phyloP scores from a whole-genome alignment of 768 basidiomycete genomes.

The Kwoniella mangroviensis region DNA sequence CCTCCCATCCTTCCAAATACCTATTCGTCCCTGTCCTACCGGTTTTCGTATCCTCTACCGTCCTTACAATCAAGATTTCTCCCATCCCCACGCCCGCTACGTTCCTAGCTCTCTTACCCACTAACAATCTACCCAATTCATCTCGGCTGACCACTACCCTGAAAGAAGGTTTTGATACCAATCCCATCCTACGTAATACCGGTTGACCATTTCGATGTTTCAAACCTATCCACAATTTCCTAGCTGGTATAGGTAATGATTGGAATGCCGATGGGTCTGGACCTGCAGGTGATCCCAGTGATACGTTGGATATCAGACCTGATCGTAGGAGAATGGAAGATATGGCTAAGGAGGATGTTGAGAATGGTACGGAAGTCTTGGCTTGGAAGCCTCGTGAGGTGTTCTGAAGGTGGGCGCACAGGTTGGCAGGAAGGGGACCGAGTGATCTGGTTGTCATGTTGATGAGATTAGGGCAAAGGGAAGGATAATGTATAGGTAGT shows the following conservation, averaged over 20 bases:
- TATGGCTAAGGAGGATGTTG: constrained; percentile 86
- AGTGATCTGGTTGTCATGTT: constrained; percentile 23
- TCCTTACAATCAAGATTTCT: constrained; percentile 85
- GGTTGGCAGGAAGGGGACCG: constrained; percentile 66
- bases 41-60: constrained; percentile 70
- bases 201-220: constrained; percentile 92
- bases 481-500: neutral
- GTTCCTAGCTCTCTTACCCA: constrained; percentile 77
- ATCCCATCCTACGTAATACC: constrained; percentile 75
- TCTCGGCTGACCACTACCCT: constrained; percentile 73
- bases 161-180: constrained; percentile 83
- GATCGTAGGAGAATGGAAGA: constrained; percentile 87
- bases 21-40: constrained; percentile 33
- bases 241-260: constrained; percentile 66
- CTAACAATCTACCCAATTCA: constrained; percentile 78
- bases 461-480: neutral
- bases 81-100: constrained; percentile 86
- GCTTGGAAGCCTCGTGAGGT: constrained; percentile 86
- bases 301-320: constrained; percentile 82
- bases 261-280: constrained; percentile 72
- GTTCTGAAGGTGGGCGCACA: constrained; percentile 89
- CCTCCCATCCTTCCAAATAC: constrained; percentile 93
- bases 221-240: constrained; percentile 88
- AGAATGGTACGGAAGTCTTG: constrained; percentile 76
- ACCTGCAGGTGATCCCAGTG: constrained; percentile 66